phyloP scores from a whole-genome alignment of 2,329 filamentous ascomycete species.

The Talaromyces sp. region DNA sequence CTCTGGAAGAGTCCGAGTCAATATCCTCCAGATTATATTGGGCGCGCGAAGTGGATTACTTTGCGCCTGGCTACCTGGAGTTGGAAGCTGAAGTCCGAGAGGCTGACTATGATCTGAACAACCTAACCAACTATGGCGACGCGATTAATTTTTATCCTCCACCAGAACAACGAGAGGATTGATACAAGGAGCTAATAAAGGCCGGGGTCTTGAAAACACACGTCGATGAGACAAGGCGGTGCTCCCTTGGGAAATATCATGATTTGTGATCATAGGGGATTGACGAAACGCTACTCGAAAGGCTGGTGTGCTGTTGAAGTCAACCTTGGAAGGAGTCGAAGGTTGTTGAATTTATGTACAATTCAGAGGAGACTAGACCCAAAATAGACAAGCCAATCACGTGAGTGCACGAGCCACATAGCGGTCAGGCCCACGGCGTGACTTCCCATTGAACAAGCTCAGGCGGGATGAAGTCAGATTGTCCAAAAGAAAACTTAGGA shows the following conservation, averaged over 20 bases:
- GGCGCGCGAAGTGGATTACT: not conserved
- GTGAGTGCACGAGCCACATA: not conserved
- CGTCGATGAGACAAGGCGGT: not conserved
- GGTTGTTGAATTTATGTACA: not conserved
- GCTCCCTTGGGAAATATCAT: not conserved
- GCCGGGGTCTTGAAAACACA: not conserved
- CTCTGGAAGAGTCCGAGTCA: not conserved
- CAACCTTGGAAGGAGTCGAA: not conserved
- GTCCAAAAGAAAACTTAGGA: not conserved
- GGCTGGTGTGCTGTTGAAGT: not conserved
- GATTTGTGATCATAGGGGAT: not conserved
- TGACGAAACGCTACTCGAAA: not conserved
- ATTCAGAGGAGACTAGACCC: not conserved
- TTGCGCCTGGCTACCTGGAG: not conserved
- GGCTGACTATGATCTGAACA: not conserved
- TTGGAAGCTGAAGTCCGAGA: not conserved
- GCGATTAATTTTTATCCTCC: not conserved
- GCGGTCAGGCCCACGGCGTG: not conserved
- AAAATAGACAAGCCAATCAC: not conserved
- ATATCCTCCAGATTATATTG: not conserved
- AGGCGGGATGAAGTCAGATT: slow-evolving; percentile 12
- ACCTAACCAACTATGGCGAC: not conserved
- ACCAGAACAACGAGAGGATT: not conserved
- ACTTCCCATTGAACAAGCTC: slow-evolving; percentile 6
- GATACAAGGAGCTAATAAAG: not conserved